Evolutionary conservation across 2,329 filamentous ascomycete species (phyloP), one percentile per base, ranked within the genome.

Genomic region (Trichocomaceae sp.): DNA sequence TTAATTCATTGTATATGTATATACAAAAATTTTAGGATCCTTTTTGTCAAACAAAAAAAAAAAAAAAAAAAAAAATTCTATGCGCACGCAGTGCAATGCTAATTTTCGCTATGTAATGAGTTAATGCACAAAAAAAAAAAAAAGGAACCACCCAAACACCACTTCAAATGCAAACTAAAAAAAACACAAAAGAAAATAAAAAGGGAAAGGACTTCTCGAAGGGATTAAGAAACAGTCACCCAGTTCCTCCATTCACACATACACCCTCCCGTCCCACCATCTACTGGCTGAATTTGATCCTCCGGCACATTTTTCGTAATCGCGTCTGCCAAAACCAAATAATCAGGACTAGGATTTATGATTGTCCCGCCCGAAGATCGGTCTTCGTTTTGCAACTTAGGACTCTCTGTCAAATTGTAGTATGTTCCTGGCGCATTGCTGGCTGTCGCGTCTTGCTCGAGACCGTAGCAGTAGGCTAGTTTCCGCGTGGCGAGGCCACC

Each of bases 401-500:
- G 75, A 13, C 67, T 64, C 23, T 3, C 23, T 23, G 72, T 70
- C 3, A 72, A 63, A 44, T 77, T 66, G 56, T 82, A 75, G 42
- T 72, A 71, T 5, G 75, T 72, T 12, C 74, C 67, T 22, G 69
- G 68, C 58, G 82, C 76, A 57, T 84, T 66, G 1, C 72, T 70
- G 12, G 39, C 20, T 13, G 41, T 15, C 5, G 31, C 72, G 13
- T 74, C 66, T 20, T 69, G 68, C 59, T 82, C 75, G 57, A 85
- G 66, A 1, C 72, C 74, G 62, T 84, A 84, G 70, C 82, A 85
- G 62, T 83, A 85, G 0, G 83, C 71, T 57, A 80, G 76, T 66
- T 84, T 85, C 58, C 77, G 68, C 23, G 69, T 69, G 1, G 74
- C 67, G 9, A 74, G 67, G 1, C 83, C 82, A 10, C 82, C 82